Conservation (phyloP, 495 filamentous ascomycete genomes). For the Penicillium robsamsonii region DNA sequence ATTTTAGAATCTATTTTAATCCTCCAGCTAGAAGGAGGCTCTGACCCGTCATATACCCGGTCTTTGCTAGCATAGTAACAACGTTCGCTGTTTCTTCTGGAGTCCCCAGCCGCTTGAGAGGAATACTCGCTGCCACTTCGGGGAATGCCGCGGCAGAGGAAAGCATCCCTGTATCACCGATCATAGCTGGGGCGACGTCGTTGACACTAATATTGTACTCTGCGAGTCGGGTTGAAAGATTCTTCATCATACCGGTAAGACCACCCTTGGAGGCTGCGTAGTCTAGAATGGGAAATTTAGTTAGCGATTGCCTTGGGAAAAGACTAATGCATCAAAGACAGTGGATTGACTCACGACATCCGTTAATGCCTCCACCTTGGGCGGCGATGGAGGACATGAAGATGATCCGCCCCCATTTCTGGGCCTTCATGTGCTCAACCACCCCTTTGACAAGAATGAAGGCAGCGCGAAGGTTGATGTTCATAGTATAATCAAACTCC, state of each 20-base stretch:
- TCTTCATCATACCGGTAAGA: slow-evolving; percentile 65
- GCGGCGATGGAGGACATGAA: slow-evolving; percentile 69
- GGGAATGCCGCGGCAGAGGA: slow-evolving; percentile 56
- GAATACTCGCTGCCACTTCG: slow-evolving; percentile 56
- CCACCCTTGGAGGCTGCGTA: slow-evolving; percentile 68
- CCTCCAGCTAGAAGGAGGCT: slow-evolving; percentile 58
- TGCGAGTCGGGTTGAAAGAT: slow-evolving; percentile 58
- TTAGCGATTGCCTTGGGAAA: background rate
- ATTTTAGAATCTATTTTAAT: slow-evolving; percentile 35
- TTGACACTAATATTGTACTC: slow-evolving; percentile 69
- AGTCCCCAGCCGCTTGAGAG: slow-evolving; percentile 59
- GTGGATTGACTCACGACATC: slow-evolving; percentile 47
- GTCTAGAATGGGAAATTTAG: slow-evolving; percentile 34
- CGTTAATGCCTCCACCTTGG: slow-evolving; percentile 64
- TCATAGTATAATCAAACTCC: slow-evolving; percentile 66
- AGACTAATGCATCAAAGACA: background rate
- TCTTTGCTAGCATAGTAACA: slow-evolving; percentile 64
- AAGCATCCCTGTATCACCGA: slow-evolving; percentile 66
- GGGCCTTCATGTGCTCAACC: slow-evolving; percentile 61
- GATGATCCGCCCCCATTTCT: slow-evolving; percentile 64
- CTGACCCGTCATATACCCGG: slow-evolving; percentile 68
- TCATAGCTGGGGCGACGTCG: slow-evolving; percentile 73
- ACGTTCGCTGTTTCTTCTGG: slow-evolving; percentile 67
- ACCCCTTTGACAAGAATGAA: slow-evolving; percentile 65
- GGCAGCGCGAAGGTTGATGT: slow-evolving; percentile 62